Percentiles rank a stretch among this genome's conserved stretches.
phyloP scores from a whole-genome alignment of 1,139 yeast species.

The Lipomyces yarrowii region DNA sequence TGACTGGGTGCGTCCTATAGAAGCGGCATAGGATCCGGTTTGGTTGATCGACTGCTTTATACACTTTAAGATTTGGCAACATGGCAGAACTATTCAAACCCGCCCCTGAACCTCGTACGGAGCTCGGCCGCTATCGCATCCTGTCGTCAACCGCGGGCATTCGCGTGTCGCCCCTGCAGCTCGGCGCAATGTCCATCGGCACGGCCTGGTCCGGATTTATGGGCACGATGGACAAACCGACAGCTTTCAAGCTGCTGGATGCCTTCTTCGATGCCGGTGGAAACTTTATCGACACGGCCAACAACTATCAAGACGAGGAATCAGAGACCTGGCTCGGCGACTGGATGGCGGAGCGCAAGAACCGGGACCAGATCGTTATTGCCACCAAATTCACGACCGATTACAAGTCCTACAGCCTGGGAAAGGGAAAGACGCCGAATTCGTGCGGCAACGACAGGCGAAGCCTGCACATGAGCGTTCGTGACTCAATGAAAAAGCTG shows the following conservation, averaged over 20 bases:
- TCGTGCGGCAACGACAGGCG: constrained; percentile 21
- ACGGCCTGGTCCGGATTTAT: constrained; percentile 32
- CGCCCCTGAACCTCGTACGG: constrained; percentile 1
- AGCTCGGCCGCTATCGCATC: constrained; percentile 18
- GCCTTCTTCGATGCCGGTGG: constrained; percentile 36
- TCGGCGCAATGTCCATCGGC: constrained; percentile 39
- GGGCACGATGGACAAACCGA: constrained; percentile 32
- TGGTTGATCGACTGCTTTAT: no score
- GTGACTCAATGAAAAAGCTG: constrained; percentile 28
- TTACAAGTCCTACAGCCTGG: constrained; percentile 8
- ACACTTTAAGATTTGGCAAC: no score
- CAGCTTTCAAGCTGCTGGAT: constrained; percentile 35
- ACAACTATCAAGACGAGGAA: constrained; percentile 35
- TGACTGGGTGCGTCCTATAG: no score
- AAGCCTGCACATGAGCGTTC: constrained; percentile 26
- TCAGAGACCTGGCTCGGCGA: constrained; percentile 34
- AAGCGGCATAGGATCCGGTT: no score
- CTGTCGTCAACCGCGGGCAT: constrained; percentile 37
- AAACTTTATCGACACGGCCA: constrained; percentile 38
- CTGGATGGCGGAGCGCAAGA: constrained; percentile 32
- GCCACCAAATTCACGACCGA: constrained; percentile 34
- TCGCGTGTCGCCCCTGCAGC: constrained; percentile 37
- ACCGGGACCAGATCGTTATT: constrained; percentile 33
- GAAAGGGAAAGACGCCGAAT: constrained; percentile 6
- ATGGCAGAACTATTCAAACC: constrained; percentile 3